Conservation (phyloP, 805 yeast genomes). For the Kuraishia molischiana region DNA sequence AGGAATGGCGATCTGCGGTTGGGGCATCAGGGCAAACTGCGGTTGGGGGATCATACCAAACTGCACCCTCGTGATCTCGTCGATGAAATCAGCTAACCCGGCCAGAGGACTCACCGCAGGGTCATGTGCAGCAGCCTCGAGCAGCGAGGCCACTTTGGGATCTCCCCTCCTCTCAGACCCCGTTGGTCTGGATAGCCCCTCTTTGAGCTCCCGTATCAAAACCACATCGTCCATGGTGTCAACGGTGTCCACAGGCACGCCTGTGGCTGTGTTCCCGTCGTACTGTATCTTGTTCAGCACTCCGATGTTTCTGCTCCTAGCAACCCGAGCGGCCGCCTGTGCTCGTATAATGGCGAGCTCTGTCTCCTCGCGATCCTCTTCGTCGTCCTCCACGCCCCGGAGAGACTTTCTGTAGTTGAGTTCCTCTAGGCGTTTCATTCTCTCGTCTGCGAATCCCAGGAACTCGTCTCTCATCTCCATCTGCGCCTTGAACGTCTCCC, state of each 20-base stretch:
- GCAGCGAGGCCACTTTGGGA: not conserved
- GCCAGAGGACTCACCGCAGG: constrained; percentile 6
- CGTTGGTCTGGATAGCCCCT: too few species aligned
- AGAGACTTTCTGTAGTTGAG: not conserved
- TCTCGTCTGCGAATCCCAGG: not conserved
- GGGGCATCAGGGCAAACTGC: too few species aligned
- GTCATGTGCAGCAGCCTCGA: constrained; percentile 5
- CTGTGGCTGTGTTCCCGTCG: too few species aligned
- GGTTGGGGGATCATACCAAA: not conserved
- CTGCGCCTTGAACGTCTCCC: not conserved
- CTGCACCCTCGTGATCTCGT: constrained; percentile 3
- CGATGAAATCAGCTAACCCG: constrained; percentile 8
- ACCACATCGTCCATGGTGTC: too few species aligned
- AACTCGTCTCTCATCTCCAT: not conserved
- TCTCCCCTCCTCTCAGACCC: too few species aligned
- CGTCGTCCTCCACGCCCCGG: not conserved
- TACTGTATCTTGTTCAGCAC: too few species aligned
- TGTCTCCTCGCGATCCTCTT: not conserved
- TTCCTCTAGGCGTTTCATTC: not conserved
- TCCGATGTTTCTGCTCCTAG: not conserved
- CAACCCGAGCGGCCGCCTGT: not conserved
- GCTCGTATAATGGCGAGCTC: not conserved
- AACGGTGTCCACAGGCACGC: too few species aligned
- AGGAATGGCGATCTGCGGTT: too few species aligned
- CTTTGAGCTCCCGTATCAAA: too few species aligned